Base-by-base conservation (phyloP, 2,329 filamentous ascomycete genomes). In the Cryphonectria nitschkei region DNA sequence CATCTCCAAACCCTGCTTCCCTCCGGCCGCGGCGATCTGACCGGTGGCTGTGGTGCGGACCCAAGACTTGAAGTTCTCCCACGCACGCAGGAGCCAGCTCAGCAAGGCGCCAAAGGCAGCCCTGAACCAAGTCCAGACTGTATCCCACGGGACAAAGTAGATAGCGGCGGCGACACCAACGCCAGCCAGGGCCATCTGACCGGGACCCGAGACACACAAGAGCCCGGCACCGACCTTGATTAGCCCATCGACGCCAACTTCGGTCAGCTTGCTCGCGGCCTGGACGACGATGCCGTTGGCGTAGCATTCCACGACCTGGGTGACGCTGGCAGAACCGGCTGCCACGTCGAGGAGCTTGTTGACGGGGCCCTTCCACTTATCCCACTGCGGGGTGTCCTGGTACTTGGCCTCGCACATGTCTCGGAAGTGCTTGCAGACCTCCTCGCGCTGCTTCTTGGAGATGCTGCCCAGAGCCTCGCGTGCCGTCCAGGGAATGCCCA, bases 391-490 rank as follows among this genome's bases (percentile, higher is more conserved):
- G 9, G 22, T 43, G 63, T 69, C 71, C 62, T 72, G 68, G 50
- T 61, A 71, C 63, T 72, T 72, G 32, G 71, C 68, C n/a, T 72
- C 68, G 66, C 71, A 72, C 71, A 72, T 72, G 19, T 72, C 71
- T 37, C 54, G 65, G 66, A 72, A 72, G 63, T 72, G 71, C 56
- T 46, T 63, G 13, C 58, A 56, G 26, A 69, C 69, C 50, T 72
- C 68, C 62, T 72, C 66, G 11, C 71, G 68, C 66, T 72, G 71
- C 69, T 70, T 50, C 65, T 72, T 72, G 19, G 71, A 71, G 62
- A 72, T 67, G 68, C 60, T 68, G 46, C 65, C 71, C 32, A 72
- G 64, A 6, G 71, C 71, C 41, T 72, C 71, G 66, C 69, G 56
- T 2, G 71, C 71, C 26, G 71, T 72, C 71, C 71, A 72, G 4